Evolutionary conservation across 257 asterid species (phyloP).

Genomic region (Linderniella brevidens): DNA sequence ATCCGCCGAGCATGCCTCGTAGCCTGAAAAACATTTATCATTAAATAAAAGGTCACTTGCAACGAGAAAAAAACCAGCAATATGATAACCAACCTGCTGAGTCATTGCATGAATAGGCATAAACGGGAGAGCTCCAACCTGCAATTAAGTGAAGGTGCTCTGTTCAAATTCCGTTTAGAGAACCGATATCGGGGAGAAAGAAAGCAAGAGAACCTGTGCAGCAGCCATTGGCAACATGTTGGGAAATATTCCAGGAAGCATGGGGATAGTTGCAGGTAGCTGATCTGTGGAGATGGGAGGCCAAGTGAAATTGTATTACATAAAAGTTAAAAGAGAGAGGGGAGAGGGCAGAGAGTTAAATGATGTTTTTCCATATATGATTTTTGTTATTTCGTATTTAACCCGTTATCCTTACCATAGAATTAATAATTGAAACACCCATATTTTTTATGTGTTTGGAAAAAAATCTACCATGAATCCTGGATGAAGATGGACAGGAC

Average conservation of each 20-base stretch:
- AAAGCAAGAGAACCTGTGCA: slow-evolving; percentile 35
- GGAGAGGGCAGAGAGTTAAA: not conserved
- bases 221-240: slow-evolving; percentile 64
- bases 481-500: slow-evolving; percentile 93
- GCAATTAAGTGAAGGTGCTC: slow-evolving; percentile 14
- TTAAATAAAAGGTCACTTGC: not conserved
- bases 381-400: not conserved
- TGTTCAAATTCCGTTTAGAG: not conserved
- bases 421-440: not conserved
- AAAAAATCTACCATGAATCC: slow-evolving; percentile 36
- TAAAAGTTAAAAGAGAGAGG: not conserved
- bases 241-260: slow-evolving; percentile 71
- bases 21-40: slow-evolving; percentile 44
- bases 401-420: not conserved
- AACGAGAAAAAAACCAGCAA: slow-evolving; percentile 3
- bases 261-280: slow-evolving; percentile 45
- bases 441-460: not conserved
- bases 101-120: slow-evolving; percentile 91
- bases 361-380: not conserved
- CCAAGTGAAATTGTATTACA: not conserved
- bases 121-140: slow-evolving; percentile 60
- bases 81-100: slow-evolving; percentile 56
- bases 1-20: slow-evolving; percentile 96
- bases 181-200: not conserved
- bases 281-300: slow-evolving; percentile 45